A percentile compares a stretch with the other conserved stretches of the same genome.
Conservation (phyloP, 768 basidiomycete species). For the Pleurotus sapidus region DNA sequence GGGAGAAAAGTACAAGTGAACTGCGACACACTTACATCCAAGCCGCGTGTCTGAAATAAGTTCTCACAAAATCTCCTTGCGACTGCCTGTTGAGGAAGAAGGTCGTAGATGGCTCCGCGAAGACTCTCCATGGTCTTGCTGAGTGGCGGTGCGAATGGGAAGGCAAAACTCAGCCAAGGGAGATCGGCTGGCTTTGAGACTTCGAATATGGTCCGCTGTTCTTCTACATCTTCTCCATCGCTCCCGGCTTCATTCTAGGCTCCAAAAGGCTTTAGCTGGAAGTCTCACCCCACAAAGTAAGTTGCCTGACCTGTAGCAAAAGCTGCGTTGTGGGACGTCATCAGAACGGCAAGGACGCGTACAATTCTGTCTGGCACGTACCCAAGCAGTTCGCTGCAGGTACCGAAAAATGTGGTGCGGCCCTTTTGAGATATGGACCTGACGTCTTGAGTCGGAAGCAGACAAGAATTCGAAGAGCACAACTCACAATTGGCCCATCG, state of each 20-base stretch:
- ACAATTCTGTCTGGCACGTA: conserved; percentile 27
- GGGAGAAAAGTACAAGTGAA: no score
- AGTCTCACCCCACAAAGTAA: no score
- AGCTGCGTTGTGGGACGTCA: conserved; percentile 35
- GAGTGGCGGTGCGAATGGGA: conserved; percentile 50
- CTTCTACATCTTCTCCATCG: conserved; percentile 12
- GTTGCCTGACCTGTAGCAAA: conserved; percentile 53
- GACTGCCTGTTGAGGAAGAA: conserved; percentile 38
- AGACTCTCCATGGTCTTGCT: conserved; percentile 41
- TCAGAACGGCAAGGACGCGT: conserved; percentile 6
- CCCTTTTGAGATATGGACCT: conserved; percentile 65
- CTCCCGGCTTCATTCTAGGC: conserved; percentile 40
- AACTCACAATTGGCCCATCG: conserved; percentile 60
- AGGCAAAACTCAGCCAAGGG: conserved; percentile 58
- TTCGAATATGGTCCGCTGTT: conserved; percentile 31
- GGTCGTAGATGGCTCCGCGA: conserved; percentile 39
- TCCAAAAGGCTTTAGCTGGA: conserved; percentile 13
- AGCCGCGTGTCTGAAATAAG: conserved; percentile 65
- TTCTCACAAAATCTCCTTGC: conserved; percentile 42
- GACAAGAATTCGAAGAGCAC: conserved; percentile 8
- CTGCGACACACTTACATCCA: conserved; percentile 48
- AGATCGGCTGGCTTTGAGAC: conserved; percentile 46
- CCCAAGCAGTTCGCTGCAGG: conserved; percentile 69
- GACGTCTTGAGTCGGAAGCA: background rate
- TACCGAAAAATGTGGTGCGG: conserved; percentile 63